Evolutionary conservation across 805 yeast genomes (phyloP), one percentile per base, ranked within the genome.

Genomic region (Torulaspora microellipsoides): DNA sequence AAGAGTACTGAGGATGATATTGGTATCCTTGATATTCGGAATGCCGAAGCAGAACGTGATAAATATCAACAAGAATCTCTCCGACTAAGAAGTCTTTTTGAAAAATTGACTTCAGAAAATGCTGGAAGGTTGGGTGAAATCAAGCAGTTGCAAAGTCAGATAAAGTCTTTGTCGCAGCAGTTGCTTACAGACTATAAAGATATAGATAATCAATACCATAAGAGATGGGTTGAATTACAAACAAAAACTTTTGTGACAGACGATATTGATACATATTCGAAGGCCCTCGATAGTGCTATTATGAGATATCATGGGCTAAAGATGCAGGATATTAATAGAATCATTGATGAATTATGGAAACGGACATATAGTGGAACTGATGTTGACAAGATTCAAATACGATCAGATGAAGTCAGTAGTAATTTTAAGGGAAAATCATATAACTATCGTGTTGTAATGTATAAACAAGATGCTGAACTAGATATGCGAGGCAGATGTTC

Each of bases 401-500:
- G 81, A 52, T 84, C 95, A 31, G 98, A 91, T 54, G 82, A 80
- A 45, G 72, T 68, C 9, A 55, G 59, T 6, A 57, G 53, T 35
- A 50, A 60, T 11, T 62, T 59, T 35, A 62, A 74, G 17, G 77
- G 78, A 33, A 69, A 95, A 45, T 78, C 93, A 1, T 91, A 90
- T 62, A 90, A 91, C 60, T 91, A 91, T 59, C 72, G 97, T 31
- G 97, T 93, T 14, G 95, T 90, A 15, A 93, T 93, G 99, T 81
- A 81, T 46, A 93, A 93, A 61, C 87, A 85, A 56, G 91, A 85
- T 46, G 85, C 82, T 1, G 98, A 93, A 62, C 69, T 93, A 37
- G 99, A 93, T 60, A 93, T 93, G 99, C 76, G 99, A 49, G 99
- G 99, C 0, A 70, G 99, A 45, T 93, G 99, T 62, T 87, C 96